Conservation (phyloP, 176 grass and related monocot genomes). For the Bonia amplexicaulis region DNA sequence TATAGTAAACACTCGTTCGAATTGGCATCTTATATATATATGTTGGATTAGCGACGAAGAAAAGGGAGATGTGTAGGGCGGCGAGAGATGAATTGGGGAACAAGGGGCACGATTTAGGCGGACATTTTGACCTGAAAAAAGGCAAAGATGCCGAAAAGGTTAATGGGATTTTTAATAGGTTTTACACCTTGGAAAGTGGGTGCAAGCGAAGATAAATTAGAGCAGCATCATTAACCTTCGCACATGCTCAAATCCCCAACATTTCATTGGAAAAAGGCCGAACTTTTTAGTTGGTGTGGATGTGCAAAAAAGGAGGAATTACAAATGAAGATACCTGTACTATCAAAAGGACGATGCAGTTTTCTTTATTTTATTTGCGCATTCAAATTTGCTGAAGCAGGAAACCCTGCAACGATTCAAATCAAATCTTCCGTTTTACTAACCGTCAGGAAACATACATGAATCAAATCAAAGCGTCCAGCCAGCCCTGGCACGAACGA, state of each 20-base stretch:
- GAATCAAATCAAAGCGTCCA: neutral
- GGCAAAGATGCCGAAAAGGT: neutral
- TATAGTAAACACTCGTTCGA: neutral
- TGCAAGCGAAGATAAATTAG: neutral
- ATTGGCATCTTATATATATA: neutral
- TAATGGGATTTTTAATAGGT: neutral
- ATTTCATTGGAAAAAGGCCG: neutral
- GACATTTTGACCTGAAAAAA: slow-evolving; percentile 32
- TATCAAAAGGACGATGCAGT: neutral
- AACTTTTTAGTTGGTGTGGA: neutral
- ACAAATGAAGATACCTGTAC: neutral
- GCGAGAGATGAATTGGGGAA: neutral
- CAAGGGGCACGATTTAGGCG: neutral
- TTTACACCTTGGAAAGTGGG: neutral
- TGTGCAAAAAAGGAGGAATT: neutral
- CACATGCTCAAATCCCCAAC: slow-evolving; percentile 18
- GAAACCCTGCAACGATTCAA: neutral
- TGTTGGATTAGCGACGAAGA: neutral
- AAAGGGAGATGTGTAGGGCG: neutral
- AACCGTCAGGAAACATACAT: neutral
- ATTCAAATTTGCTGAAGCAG: neutral
- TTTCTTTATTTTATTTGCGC: neutral
- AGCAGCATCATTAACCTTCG: neutral
- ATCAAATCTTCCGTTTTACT: neutral
- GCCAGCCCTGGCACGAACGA: neutral